A percentile compares a stretch with the other conserved stretches of the same genome.
These are phyloP conservation scores for Globisporangium middletonii DNA, from an alignment of 352 stramenopile genomes.

Conservation along the genomic window DNA sequence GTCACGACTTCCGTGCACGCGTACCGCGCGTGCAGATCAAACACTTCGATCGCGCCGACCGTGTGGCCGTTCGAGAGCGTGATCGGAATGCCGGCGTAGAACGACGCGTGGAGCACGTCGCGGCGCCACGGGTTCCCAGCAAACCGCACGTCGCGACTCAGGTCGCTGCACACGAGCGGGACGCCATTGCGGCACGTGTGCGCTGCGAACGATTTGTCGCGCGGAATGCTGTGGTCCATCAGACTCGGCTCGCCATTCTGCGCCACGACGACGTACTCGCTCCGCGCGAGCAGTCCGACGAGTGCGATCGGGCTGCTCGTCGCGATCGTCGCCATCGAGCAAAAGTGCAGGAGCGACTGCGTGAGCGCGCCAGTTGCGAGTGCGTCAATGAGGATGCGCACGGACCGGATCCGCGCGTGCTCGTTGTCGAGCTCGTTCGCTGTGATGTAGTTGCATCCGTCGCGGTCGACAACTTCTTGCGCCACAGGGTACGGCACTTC, in stretches of 20 bases:
- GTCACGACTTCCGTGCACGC: constrained; percentile 42
- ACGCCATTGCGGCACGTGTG: constrained; percentile 48
- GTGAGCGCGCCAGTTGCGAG: constrained; percentile 37
- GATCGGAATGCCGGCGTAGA: constrained; percentile 70
- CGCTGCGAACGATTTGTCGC: constrained; percentile 43
- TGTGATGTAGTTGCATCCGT: constrained; percentile 43
- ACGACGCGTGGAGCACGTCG: constrained; percentile 32
- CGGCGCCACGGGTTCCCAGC: constrained; percentile 36
- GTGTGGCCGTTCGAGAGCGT: constrained; percentile 45
- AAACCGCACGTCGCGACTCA: constrained; percentile 44
- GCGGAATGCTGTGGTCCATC: constrained; percentile 32
- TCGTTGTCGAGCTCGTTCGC: constrained; percentile 70
- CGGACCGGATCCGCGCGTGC: constrained; percentile 51
- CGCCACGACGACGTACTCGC: constrained; percentile 61
- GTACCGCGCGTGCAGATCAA: constrained; percentile 30
- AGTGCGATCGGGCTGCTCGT: constrained; percentile 58
- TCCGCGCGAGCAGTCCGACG: constrained; percentile 60
- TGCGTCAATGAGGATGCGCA: constrained; percentile 39
- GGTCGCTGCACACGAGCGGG: constrained; percentile 52
- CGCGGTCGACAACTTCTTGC: constrained; percentile 37
- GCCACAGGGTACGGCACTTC: constrained; percentile 71
- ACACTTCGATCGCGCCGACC: constrained; percentile 55
- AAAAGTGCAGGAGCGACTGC: constrained; percentile 57
- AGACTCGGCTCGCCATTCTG: constrained; percentile 27
- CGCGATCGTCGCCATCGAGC: constrained; percentile 79